phyloP scores from a whole-genome alignment of 2,329 filamentous ascomycete species.

The Plectosphaerella cucumerina region DNA sequence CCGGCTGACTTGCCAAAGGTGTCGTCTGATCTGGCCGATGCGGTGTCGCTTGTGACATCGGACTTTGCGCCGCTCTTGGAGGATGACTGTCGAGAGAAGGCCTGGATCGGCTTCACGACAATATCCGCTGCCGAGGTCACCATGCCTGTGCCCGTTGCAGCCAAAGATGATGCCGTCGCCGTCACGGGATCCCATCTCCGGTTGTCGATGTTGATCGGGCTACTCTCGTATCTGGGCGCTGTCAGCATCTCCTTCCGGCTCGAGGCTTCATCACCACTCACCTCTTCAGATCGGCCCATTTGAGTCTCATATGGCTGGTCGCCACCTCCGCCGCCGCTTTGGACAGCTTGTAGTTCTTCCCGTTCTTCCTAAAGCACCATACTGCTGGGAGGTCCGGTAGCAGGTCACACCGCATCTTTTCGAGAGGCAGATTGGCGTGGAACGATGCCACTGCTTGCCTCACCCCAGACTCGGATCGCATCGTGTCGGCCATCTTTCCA shows the following conservation, averaged over 20 bases:
- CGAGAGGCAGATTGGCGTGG: constrained; percentile 28
- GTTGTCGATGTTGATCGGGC: constrained; percentile 24
- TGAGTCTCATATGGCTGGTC: constrained; percentile 44
- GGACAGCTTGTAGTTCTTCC: constrained; percentile 40
- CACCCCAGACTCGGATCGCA: constrained; percentile 30
- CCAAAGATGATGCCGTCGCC: constrained; percentile 13
- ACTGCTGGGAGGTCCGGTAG: constrained; percentile 42
- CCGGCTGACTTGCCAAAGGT: not conserved
- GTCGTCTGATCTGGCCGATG: not conserved
- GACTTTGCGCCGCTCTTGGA: not conserved
- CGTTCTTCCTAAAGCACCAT: constrained; percentile 39
- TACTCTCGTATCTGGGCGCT: constrained; percentile 34
- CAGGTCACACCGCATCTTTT: constrained; percentile 29
- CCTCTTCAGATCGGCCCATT: constrained; percentile 28
- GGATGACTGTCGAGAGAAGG: constrained; percentile 6
- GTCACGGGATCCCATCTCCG: constrained; percentile 28
- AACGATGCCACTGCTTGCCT: constrained; percentile 34
- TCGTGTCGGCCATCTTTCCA: constrained; percentile 24
- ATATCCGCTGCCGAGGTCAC: constrained; percentile 11
- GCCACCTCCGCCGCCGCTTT: constrained; percentile 50
- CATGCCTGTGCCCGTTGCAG: constrained; percentile 10
- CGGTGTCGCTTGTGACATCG: not conserved
- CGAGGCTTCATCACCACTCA: constrained; percentile 26
- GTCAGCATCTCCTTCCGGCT: constrained; percentile 24
- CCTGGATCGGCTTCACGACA: constrained; percentile 12